Percentiles rank a stretch among this genome's conserved stretches.
Conservation (phyloP, 2,329 filamentous ascomycete genomes). For the Claviceps quebecensis region DNA sequence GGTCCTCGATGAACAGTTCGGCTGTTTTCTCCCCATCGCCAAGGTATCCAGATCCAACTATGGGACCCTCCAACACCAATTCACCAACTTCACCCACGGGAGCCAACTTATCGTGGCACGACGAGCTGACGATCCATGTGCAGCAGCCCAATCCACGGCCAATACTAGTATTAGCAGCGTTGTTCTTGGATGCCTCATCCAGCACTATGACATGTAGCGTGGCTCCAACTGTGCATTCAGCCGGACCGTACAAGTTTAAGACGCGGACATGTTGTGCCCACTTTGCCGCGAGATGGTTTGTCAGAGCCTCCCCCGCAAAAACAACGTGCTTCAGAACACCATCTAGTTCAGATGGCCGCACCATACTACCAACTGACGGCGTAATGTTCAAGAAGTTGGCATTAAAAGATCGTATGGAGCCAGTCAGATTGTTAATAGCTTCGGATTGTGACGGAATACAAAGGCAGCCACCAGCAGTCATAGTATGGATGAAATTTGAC, state of each 20-base stretch:
- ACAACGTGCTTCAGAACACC: conserved; percentile 8
- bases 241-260: conserved; percentile 12
- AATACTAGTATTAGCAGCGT: not conserved
- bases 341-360: conserved; percentile 2
- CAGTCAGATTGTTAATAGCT: conserved; percentile 5
- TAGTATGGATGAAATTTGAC: conserved; percentile 8
- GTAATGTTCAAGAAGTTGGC: conserved; percentile 10
- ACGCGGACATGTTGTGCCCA: conserved; percentile 7
- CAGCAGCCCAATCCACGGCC: conserved; percentile 3
- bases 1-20: conserved; percentile 13
- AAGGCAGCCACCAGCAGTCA: conserved; percentile 8
- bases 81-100: conserved; percentile 17
- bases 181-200: not conserved
- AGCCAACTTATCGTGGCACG: conserved; percentile 8
- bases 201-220: not conserved
- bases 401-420: conserved; percentile 4
- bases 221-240: conserved; percentile 8
- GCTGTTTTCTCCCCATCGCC: conserved; percentile 21
- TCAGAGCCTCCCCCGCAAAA: conserved; percentile 8
- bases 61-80: conserved; percentile 28
- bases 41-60: conserved; percentile 35
- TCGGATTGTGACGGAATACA: conserved; percentile 10
- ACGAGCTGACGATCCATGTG: conserved; percentile 14
- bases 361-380: conserved; percentile 9
- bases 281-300: conserved; percentile 2